Conservation (phyloP, 1,284 basidiomycete genomes). For the Tylopilus sp. region DNA sequence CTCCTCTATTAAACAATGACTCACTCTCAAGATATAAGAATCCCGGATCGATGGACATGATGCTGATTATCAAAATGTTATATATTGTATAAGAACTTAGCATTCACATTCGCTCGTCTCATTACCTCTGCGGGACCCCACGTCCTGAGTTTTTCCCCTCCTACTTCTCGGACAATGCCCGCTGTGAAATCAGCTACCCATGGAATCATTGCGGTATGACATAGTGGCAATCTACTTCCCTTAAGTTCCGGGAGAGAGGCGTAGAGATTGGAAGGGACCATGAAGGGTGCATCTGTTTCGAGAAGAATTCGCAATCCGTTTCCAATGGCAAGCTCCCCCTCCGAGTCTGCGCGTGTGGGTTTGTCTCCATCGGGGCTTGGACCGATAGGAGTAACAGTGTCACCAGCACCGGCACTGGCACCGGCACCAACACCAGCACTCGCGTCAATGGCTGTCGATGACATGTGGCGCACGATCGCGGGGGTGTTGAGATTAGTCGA, state of each 20-base stretch:
- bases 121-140: constrained; percentile 72
- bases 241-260: constrained; percentile 62
- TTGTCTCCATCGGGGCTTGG: neutral
- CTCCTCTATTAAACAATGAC: too few relatives aligned
- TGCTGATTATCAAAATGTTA: neutral
- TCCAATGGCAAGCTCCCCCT: constrained; percentile 8
- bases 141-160: neutral
- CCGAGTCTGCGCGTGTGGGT: neutral
- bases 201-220: constrained; percentile 83
- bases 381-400: neutral
- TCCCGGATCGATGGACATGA: too few relatives aligned
- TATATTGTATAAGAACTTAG: constrained; percentile 70
- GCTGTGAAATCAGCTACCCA: constrained; percentile 85
- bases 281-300: constrained; percentile 88
- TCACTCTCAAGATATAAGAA: too few relatives aligned
- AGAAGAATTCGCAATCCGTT: constrained; percentile 54
- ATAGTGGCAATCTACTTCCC: constrained; percentile 71
- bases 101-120: constrained; percentile 73
- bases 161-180: constrained; percentile 54
- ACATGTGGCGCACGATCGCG: constrained; percentile 65
- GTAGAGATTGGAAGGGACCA: constrained; percentile 83
- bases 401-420: neutral
- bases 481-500: constrained; percentile 77
- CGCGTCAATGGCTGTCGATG: constrained; percentile 12
- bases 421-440: neutral